Evolutionary conservation across 164 flowering plant species (phyloP), one percentile per base, ranked within the genome.

Genomic region (Magnolia kwangsiensis): DNA sequence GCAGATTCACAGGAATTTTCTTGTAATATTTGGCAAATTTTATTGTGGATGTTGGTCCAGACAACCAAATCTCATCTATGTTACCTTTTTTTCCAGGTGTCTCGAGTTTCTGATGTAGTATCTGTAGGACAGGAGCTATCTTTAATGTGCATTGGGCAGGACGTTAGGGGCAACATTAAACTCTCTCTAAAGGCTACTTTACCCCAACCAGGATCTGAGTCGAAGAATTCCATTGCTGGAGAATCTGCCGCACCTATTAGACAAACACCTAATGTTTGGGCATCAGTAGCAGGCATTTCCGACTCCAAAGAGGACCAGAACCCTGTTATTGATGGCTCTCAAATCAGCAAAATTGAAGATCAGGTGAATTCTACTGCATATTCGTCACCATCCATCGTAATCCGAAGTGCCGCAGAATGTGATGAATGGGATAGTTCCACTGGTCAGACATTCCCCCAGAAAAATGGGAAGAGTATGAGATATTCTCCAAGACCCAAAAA

Each of bases 331-430:
- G 82, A 82, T 63, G 82, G 78, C 61, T 71, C 80, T 8, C 69
- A 82, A n/a, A 72, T 37, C 64, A 55, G 61, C 63, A 80, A 77
- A 73, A 31, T 71, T 66, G 82, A 83, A 71, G 78, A 23, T 50
- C n/a, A 68, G 73, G 78, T 21, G 11, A 74, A 37, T n/a, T 63
- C 84, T 50, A 23, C 75, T 63, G 59, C 76, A 31, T 74, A 82
- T 59, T 81, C 82, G 14, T 14, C 83, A 9, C 87, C 92, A 18
- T 74, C 89, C 21, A 63, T 96, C 76, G 51, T 96, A 20, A 92
- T 96, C 75, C 89, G 98, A 67, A 94, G 97, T 88, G 93, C 89
- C 78, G 93, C 79, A 1, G 99, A 94, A 85, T 94, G 98, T 80
- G 97, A 94, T 76, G 90, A 87, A 82, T 88, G 76, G 74, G 97